Evolutionary conservation across 108 stramenopile genomes (phyloP), one percentile per base, ranked within the genome.

Genomic region (Aurantiochytrium sp.): DNA sequence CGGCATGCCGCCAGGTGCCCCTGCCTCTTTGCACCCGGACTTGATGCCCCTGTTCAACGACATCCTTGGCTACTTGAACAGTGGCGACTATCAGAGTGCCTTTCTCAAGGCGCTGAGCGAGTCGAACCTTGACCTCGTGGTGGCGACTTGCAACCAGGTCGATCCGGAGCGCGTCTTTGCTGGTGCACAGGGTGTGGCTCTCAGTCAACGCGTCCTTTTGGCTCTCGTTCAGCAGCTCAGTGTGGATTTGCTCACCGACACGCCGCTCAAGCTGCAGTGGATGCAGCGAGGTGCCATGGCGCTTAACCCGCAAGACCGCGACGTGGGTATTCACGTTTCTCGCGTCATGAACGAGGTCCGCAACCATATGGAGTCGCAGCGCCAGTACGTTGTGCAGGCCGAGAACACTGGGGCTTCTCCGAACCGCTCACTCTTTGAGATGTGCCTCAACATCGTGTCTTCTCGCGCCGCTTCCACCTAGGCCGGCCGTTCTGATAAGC

Each of bases 231-330:
- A 83, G 49, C 76, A 83, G 51, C 76, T 83, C 28, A 83, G 76
- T 4, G 12, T 53, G 12, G 76, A 83, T 21, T 45, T 83, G 8
- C n/a, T 12, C 51, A 28, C 25, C 25, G 76, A 83, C 43, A 83
- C 76, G 45, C 49, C 76, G 45, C 76, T 83, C 45, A 83, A 83
- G 76, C 51, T 83, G 51, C 76, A 83, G 76, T 83, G 76, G 76
- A 83, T 83, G 45, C 76, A 83, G 51, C 76, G 76, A 43, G 45
- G 19, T 45, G 76, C 49, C 19, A 47, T 83, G 45, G 76, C 76
- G 49, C n/a, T 83, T 2, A 28, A 83, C 49, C 76, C 76, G 42
- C 25, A 42, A 10, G 64, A 69, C 3, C 64, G 35, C 42, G 64
- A 69, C 42, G 64, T 69, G 14, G 64, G 64, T 18, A 69, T 69